Conservation (phyloP, 306 rosid genomes). For the Hylodesmum podocarpum region DNA sequence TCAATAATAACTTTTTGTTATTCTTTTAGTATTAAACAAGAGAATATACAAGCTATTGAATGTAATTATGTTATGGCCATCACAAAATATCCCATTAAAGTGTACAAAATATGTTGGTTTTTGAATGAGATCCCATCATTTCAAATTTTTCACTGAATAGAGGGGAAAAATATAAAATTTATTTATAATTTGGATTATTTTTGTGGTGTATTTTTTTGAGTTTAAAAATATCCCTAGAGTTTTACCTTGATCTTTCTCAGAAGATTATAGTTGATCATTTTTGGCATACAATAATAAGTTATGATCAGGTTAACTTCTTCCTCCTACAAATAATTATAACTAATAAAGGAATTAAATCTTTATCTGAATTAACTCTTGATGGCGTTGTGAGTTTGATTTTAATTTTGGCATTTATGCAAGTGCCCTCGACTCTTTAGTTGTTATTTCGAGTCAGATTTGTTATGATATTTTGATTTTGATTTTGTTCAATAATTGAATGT, state of each 20-base stretch:
- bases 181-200: not conserved
- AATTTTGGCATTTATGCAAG: too few relatives aligned
- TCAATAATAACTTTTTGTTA: constrained; percentile 7
- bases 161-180: not conserved
- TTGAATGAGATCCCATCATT: not conserved
- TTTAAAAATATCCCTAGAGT: not conserved
- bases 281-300: constrained; percentile 94
- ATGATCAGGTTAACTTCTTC: constrained; percentile 74
- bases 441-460: too few relatives aligned
- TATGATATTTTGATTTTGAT: too few relatives aligned
- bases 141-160: not conserved
- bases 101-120: not conserved
- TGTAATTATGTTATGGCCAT: not conserved
- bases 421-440: too few relatives aligned
- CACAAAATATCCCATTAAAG: not conserved
- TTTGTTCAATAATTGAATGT: too few relatives aligned
- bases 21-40: not conserved
- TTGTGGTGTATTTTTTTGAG: not conserved
- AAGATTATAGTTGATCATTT: constrained; percentile 87
- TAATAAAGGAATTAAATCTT: constrained; percentile 14
- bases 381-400: too few relatives aligned
- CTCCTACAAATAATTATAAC: constrained; percentile 37
- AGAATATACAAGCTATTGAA: not conserved
- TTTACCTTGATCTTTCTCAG: constrained; percentile 79
- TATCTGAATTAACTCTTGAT: too few relatives aligned